phyloP scores from a whole-genome alignment of 306 rosid genomes.

The Alnus rubra region DNA sequence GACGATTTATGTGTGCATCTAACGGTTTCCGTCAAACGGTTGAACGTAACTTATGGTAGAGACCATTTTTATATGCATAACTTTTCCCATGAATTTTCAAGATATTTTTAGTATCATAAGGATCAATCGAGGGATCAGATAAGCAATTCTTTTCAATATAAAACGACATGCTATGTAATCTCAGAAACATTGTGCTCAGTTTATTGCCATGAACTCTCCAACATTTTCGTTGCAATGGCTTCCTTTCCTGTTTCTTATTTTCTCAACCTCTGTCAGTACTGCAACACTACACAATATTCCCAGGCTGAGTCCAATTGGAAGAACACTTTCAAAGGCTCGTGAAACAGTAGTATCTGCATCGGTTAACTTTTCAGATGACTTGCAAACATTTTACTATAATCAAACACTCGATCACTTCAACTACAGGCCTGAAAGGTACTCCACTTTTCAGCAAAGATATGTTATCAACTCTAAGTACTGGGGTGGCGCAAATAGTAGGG shows the following conservation, averaged over 20 bases:
- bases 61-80: no score
- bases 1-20: no score
- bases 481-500: constrained; percentile 56
- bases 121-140: no score
- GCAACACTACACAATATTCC: constrained; percentile 23
- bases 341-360: not conserved
- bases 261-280: constrained; percentile 17
- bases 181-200: not conserved
- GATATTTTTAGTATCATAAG: no score
- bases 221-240: constrained; percentile 24
- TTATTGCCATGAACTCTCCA: constrained; percentile 3
- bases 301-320: constrained; percentile 52
- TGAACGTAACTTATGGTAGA: no score
- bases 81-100: no score
- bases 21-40: no score
- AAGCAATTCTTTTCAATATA: no score
- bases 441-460: constrained; percentile 62
- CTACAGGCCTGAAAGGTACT: constrained; percentile 60
- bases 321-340: constrained; percentile 21
- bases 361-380: constrained; percentile 11
- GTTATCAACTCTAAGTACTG: constrained; percentile 61
- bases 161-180: not conserved
- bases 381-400: constrained; percentile 50
- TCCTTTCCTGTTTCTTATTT: constrained; percentile 24
- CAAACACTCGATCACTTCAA: constrained; percentile 82